Evolutionary conservation across 495 filamentous ascomycete species (phyloP).

Genomic region (Recurvomyces mirabilis): DNA sequence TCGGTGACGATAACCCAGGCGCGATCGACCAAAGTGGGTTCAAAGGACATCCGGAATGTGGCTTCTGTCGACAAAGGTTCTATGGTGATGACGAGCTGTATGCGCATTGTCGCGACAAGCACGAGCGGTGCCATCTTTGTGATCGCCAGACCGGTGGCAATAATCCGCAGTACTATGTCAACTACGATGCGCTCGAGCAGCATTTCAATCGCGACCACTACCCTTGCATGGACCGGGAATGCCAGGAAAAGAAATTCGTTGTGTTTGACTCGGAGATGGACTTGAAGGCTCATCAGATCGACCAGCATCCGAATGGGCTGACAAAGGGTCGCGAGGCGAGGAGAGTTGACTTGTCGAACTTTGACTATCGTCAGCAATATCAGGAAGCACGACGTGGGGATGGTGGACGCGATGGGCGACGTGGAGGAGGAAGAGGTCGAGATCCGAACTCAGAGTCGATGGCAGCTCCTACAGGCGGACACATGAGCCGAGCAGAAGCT

Average conservation of each 20-base stretch:
- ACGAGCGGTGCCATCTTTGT: slow-evolving; percentile 92
- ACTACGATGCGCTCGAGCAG: slow-evolving; percentile 71
- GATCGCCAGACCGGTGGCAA: slow-evolving; percentile 58
- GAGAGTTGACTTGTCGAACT: slow-evolving; percentile 73
- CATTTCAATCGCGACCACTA: slow-evolving; percentile 88
- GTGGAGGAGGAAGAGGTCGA: slow-evolving; percentile 49
- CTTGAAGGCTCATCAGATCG: slow-evolving; percentile 75
- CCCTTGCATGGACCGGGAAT: slow-evolving; percentile 72
- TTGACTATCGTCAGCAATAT: slow-evolving; percentile 66
- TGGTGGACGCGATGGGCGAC: slow-evolving; percentile 41
- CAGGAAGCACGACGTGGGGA: slow-evolving; percentile 47
- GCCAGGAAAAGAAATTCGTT: slow-evolving; percentile 94
- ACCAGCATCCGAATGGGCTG: slow-evolving; percentile 61
- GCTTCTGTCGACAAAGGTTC: slow-evolving; percentile 82
- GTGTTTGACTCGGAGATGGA: slow-evolving; percentile 93
- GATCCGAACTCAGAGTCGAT: slow-evolving; percentile 71
- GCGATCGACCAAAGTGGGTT: slow-evolving; percentile 89
- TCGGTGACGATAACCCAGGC: slow-evolving; percentile 85
- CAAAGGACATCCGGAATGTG: slow-evolving; percentile 89
- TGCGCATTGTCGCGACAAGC: slow-evolving; percentile 77
- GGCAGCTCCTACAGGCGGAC: slow-evolving; percentile 68
- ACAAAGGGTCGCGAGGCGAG: slow-evolving; percentile 81
- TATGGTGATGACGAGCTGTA: slow-evolving; percentile 95
- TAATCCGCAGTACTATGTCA: slow-evolving; percentile 75
- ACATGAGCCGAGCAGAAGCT: slow-evolving; percentile 72